These are phyloP conservation scores for Colletotrichum karsti DNA, from an alignment of 2,329 filamentous ascomycete species.

Conservation along the genomic window DNA sequence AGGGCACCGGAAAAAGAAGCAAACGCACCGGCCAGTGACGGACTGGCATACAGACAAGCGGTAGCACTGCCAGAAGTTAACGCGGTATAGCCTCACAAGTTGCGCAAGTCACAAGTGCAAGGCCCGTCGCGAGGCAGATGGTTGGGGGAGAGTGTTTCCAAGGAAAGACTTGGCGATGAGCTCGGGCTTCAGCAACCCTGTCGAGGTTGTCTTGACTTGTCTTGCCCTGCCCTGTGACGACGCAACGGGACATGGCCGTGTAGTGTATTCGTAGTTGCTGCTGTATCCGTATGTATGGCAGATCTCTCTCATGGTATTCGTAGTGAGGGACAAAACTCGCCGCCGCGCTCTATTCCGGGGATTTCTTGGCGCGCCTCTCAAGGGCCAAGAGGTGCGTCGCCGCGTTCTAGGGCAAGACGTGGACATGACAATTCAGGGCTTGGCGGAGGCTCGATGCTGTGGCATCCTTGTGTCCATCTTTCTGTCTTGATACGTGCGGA, in stretches of 20 bases:
- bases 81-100: conserved; percentile 14
- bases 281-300: too few species aligned
- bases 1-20: background rate
- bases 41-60: too few species aligned
- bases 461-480: background rate
- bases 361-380: conserved; percentile 20
- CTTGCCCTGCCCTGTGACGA: background rate
- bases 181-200: background rate
- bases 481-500: background rate
- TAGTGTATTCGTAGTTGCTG: too few species aligned
- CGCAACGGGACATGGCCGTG: background rate
- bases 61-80: background rate
- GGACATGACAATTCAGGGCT: conserved; percentile 26
- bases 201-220: conserved; percentile 2
- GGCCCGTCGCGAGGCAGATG: conserved; percentile 22
- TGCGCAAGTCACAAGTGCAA: too few species aligned
- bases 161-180: conserved; percentile 22
- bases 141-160: conserved; percentile 14
- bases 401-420: conserved; percentile 18
- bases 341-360: conserved; percentile 24
- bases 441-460: conserved; percentile 7
- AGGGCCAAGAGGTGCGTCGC: background rate
- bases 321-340: background rate
- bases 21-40: background rate
- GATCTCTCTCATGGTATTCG: too few species aligned